Evolutionary conservation across 1,284 basidiomycete genomes (phyloP).

Genomic region (Melanopsichium pennsylvanicum): DNA sequence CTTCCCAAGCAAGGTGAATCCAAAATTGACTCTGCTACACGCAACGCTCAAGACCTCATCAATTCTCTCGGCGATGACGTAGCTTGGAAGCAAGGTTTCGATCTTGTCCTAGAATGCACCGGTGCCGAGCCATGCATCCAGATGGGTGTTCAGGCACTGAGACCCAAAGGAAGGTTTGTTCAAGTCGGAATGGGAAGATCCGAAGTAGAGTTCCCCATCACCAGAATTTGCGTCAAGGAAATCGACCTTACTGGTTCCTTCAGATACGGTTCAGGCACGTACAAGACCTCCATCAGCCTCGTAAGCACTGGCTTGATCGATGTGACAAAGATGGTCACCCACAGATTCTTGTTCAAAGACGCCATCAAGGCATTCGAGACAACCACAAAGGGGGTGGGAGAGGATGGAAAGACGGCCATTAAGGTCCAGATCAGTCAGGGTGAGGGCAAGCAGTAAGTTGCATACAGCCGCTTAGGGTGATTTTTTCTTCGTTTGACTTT

Average conservation of each 20-base stretch:
- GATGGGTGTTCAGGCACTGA: slow-evolving; percentile 55
- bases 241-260: slow-evolving; percentile 71
- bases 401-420: slow-evolving; percentile 69
- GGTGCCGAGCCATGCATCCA: slow-evolving; percentile 67
- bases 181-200: slow-evolving; percentile 72
- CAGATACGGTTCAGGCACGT: slow-evolving; percentile 82
- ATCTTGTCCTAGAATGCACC: slow-evolving; percentile 73
- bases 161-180: slow-evolving; percentile 57
- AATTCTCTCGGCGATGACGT: slow-evolving; percentile 67
- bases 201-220: slow-evolving; percentile 67
- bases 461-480: no score
- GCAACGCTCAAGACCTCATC: slow-evolving; percentile 69
- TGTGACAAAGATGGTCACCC: slow-evolving; percentile 73
- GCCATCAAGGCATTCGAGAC: slow-evolving; percentile 70
- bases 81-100: slow-evolving; percentile 69
- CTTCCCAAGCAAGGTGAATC: slow-evolving; percentile 54
- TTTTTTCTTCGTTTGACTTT: no score
- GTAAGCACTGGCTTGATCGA: slow-evolving; percentile 70
- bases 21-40: slow-evolving; percentile 67
- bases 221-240: slow-evolving; percentile 63
- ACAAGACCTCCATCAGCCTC: slow-evolving; percentile 70
- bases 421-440: slow-evolving; percentile 68
- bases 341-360: slow-evolving; percentile 68
- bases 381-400: slow-evolving; percentile 75
- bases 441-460: slow-evolving; percentile 36